Conservation (phyloP, 2,329 filamentous ascomycete genomes). For the Emmonsia crescens region DNA sequence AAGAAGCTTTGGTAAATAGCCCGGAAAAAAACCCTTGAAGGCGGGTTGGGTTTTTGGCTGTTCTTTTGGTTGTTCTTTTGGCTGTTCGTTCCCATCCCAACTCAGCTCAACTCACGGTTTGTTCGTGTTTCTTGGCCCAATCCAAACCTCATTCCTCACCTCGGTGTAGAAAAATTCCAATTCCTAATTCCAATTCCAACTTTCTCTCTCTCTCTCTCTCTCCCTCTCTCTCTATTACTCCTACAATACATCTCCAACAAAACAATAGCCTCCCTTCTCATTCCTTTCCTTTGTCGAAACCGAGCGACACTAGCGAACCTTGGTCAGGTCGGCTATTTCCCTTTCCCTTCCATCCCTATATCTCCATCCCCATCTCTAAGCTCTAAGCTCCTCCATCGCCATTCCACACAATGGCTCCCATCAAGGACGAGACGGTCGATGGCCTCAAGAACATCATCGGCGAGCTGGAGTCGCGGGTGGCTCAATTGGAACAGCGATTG, state of each 20-base stretch:
- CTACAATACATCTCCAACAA: background rate
- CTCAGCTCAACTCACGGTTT: background rate
- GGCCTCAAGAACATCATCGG: slow-evolving; percentile 74
- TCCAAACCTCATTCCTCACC: background rate
- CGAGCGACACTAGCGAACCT: background rate
- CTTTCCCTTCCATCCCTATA: background rate
- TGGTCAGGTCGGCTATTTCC: background rate
- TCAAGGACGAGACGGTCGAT: slow-evolving; percentile 69
- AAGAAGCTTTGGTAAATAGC: background rate
- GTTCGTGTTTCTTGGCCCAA: background rate
- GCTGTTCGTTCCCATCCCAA: background rate
- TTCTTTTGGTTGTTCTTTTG: no score
- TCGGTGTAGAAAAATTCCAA: background rate
- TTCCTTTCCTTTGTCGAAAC: background rate
- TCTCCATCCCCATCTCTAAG: slow-evolving; percentile 18
- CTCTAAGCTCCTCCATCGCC: slow-evolving; percentile 20
- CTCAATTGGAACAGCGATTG: slow-evolving; percentile 68
- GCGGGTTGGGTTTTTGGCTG: no score
- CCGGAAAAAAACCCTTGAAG: no score
- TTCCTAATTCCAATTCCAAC: background rate
- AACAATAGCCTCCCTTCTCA: background rate
- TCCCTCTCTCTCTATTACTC: background rate
- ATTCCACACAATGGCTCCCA: slow-evolving; percentile 63
- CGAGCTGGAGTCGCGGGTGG: slow-evolving; percentile 75
- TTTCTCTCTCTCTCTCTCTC: background rate